Evolutionary conservation across 495 filamentous ascomycete species (phyloP), one percentile per base, ranked within the genome.

Genomic region (Xanthoparmelia taractica): DNA sequence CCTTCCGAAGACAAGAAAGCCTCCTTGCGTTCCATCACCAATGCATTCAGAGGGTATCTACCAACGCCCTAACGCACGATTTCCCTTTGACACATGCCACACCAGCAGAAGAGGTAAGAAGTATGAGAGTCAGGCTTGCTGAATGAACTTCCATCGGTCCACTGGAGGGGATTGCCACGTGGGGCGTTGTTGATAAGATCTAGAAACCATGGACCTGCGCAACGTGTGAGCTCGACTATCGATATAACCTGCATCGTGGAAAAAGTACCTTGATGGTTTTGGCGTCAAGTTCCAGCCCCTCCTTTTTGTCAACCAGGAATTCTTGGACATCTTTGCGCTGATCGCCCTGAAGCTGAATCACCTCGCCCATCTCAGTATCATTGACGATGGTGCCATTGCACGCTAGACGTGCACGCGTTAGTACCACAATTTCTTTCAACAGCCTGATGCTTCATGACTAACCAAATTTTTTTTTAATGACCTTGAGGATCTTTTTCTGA

Each of bases 311-410:
- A 79, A 85, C 86, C 78, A 97, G 85, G 80, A 97, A 98, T 73
- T 97, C 91, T 77, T 92, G 89, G 72, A 97, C 91, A 84, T 96
- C 92, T 76, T 95, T 93, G 77, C 94, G 93, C 82, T 98, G 94
- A 77, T 98, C 94, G 70, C 94, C 94, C 78, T 98, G 94, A 71
- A 98, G 85, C 82, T 98, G 94, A 71, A 98, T 97, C 88, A 98
- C 94, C 84, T 97, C 92, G 74, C 94, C 94, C 92, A 97, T 96
- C 82, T 97, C 92, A 69, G 82, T 83, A 78, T 97, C 93, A 72
- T 85, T 86, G 78, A 98, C 92, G 80, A 97, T 96, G 80, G 94
- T 98, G 85, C 94, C 94, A 97, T 98, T 98, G 92, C 94, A 98
- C 75, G 94, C 94, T 94, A 70, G 12, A 36, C 29, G 15, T 27